A percentile compares a stretch with the other conserved stretches of the same genome.
Evolutionary conservation across 768 basidiomycete genomes (phyloP).

Genomic region (Tricholoma sp.): DNA sequence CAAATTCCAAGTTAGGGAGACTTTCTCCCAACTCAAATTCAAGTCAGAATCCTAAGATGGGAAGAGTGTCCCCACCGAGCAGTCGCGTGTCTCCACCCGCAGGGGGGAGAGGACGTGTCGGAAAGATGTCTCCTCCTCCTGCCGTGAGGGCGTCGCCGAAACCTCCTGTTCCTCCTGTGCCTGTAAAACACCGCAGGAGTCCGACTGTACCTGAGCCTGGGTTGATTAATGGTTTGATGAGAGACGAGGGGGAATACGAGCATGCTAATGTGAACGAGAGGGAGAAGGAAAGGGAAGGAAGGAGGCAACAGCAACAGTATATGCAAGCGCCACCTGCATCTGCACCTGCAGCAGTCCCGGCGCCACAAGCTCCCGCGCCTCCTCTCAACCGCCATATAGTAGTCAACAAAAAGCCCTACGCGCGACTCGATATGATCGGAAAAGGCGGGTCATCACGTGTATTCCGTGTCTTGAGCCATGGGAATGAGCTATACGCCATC

Average conservation of each 20-base stretch:
- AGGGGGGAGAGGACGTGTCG: slow-evolving; percentile 11
- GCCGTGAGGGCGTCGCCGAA: slow-evolving; percentile 5
- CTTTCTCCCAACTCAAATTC: slow-evolving; percentile 9
- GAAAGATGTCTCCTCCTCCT: slow-evolving; percentile 31
- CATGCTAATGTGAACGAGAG: slow-evolving; percentile 26
- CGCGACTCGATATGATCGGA: slow-evolving; percentile 83
- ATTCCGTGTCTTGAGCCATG: slow-evolving; percentile 77
- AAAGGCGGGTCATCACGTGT: slow-evolving; percentile 96
- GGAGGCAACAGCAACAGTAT: slow-evolving; percentile 27
- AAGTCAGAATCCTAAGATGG: slow-evolving; percentile 8
- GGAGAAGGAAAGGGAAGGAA: slow-evolving; percentile 31
- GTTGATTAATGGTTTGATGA: neutral
- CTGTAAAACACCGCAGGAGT: slow-evolving; percentile 54
- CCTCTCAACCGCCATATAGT: slow-evolving; percentile 38
- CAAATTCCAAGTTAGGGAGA: slow-evolving; percentile 1
- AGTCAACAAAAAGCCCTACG: slow-evolving; percentile 79
- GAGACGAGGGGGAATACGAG: slow-evolving; percentile 30
- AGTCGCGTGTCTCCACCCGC: slow-evolving; percentile 2
- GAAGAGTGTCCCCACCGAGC: slow-evolving; percentile 18
- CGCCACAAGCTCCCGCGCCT: slow-evolving; percentile 19
- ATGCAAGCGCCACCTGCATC: slow-evolving; percentile 30
- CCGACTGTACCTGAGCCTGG: slow-evolving; percentile 58
- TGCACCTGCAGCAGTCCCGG: slow-evolving; percentile 21
- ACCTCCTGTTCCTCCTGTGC: slow-evolving; percentile 18
- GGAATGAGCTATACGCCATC: slow-evolving; percentile 79